Base-by-base conservation (phyloP, 1,284 basidiomycete species). In the Mixia osmundae region DNA sequence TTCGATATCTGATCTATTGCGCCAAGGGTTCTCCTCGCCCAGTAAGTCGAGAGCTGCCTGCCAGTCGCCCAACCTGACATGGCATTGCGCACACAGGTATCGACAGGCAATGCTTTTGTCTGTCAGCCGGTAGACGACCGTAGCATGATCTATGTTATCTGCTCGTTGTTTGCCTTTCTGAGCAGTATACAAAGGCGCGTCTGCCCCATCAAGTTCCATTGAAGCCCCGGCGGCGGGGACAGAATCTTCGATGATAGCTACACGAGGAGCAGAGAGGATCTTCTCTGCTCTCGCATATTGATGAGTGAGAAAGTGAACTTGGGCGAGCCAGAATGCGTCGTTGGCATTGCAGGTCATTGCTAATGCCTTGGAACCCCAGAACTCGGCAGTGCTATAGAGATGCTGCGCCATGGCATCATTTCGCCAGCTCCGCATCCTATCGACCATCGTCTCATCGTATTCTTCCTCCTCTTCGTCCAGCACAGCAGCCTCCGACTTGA, bases 351-450 rank as follows among this genome's bases (percentile, higher is more conserved):
- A 12, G 9, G 36, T 43, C n/a, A 25, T 29, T 8, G 20, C 25
- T 20, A 40, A 35, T 21, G 18, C 28, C 12, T 39, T 33, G 12
- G 26, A 79, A 3, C 87, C 91, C 91, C 91, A 97, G 54, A 95
- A 95, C 7, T 79, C 76, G 10, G 91, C 91, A 1, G 89, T 94
- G 46, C 87, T 80, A 57, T 95, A 94, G 21, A 97, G 61, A 61
- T 97, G 89, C 56, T 95, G 89, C 68, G 87, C 82, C 50, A 94
- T 69, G 25, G 91, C 89, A 59, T 97, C 91, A 53, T 95, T 82
- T 35, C 91, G 62, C 91, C 91, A 97, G 28, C 82, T 57, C 38
- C 91, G 66, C 73, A 99, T 85, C n/a, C 83, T 69, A 54, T 91
- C 82, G 4, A 94, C 69, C 63, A 80, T 73, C 2, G 68, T 68